phyloP scores from a whole-genome alignment of 768 basidiomycete species.

The Boletus rufocinnamomeus region DNA sequence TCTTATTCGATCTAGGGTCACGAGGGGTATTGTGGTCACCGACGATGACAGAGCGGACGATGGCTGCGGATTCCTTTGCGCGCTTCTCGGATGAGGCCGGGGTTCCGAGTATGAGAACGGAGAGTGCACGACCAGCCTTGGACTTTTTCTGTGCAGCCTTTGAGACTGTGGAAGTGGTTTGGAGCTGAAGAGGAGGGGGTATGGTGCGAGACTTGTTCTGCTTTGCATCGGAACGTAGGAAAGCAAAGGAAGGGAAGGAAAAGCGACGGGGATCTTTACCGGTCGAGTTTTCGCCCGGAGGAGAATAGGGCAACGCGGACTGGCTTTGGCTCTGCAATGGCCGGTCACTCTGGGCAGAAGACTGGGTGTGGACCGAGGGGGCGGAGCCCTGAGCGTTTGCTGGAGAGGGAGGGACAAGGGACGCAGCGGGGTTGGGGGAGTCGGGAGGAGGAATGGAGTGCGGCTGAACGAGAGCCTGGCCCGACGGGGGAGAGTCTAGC shows the following conservation, averaged over 20 bases:
- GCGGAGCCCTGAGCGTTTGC: constrained; percentile 4
- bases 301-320: constrained; percentile 29
- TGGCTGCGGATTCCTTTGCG: constrained; percentile 62
- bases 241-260: constrained; percentile 48
- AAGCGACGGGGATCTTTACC: constrained; percentile 43
- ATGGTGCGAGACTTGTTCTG: constrained; percentile 24
- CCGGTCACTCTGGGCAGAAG: constrained; percentile 17
- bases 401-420: constrained; percentile 23
- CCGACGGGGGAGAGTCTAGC: not conserved
- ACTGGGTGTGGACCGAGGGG: constrained; percentile 16
- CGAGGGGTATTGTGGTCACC: constrained; percentile 44
- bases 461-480: constrained; percentile 6
- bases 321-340: constrained; percentile 32
- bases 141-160: constrained; percentile 45
- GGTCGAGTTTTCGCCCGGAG: constrained; percentile 2
- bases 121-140: constrained; percentile 38
- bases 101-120: constrained; percentile 33
- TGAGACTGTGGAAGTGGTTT: constrained; percentile 32
- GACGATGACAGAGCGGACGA: constrained; percentile 68
- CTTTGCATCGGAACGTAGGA: constrained; percentile 40
- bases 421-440: constrained; percentile 19
- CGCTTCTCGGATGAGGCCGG: constrained; percentile 50
- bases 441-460: constrained; percentile 17
- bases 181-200: constrained; percentile 16
- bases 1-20: constrained; percentile 38